These are phyloP conservation scores for Trichoderma polysporum DNA, from an alignment of 2,329 filamentous ascomycete genomes.

Conservation along the genomic window DNA sequence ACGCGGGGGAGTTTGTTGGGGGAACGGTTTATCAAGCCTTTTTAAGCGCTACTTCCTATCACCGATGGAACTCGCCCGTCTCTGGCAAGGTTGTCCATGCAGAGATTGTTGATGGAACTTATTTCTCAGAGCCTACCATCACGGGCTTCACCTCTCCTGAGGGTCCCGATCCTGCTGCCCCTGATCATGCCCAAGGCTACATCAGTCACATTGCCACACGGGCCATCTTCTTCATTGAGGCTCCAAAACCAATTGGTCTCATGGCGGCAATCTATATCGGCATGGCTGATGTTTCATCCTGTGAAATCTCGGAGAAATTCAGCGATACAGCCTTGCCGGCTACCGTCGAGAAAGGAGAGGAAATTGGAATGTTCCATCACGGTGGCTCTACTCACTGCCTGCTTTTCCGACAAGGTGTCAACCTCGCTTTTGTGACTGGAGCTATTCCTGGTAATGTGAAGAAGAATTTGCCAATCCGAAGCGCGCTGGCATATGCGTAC, in stretches of 20 bases:
- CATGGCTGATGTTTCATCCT: constrained; percentile 70
- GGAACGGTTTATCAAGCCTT: constrained; percentile 69
- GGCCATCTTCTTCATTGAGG: constrained; percentile 65
- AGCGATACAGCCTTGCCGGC: neutral
- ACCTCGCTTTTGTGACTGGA: constrained; percentile 31
- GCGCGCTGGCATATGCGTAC: constrained; percentile 24
- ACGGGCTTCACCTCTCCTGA: constrained; percentile 21
- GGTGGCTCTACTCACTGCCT: constrained; percentile 66
- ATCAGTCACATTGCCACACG: constrained; percentile 62
- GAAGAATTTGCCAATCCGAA: constrained; percentile 25
- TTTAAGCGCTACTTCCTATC: constrained; percentile 62
- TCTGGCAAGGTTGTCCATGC: constrained; percentile 55
- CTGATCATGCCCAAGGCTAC: constrained; percentile 55
- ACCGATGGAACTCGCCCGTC: constrained; percentile 66
- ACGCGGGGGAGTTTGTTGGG: constrained; percentile 52
- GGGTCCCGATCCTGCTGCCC: constrained; percentile 24
- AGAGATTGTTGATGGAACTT: constrained; percentile 58
- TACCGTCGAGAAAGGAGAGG: constrained; percentile 55
- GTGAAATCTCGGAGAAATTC: constrained; percentile 46
- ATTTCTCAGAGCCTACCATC: constrained; percentile 53
- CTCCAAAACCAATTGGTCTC: constrained; percentile 63
- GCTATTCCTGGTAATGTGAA: constrained; percentile 21
- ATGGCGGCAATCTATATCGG: constrained; percentile 68
- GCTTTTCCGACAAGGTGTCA: constrained; percentile 57
- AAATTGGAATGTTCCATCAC: constrained; percentile 73